phyloP scores from a whole-genome alignment of 148 eudicot species.

The Diospyros lotus region DNA sequence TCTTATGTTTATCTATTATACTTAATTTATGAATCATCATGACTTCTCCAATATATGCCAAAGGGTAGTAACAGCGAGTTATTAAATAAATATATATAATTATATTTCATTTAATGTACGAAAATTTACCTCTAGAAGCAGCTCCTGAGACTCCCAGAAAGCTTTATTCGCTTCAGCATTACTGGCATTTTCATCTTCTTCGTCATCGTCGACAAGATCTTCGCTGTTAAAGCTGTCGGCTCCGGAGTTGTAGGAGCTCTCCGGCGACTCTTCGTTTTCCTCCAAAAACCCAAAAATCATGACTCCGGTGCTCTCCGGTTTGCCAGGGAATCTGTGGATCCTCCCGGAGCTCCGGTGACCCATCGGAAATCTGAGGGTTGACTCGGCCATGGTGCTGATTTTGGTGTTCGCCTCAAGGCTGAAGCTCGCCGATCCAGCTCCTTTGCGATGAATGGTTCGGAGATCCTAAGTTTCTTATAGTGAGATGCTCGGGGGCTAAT shows the following conservation, averaged over 20 bases:
- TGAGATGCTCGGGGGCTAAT: neutral
- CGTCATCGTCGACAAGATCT: neutral
- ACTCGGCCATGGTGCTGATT: slow-evolving; percentile 8
- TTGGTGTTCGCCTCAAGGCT: neutral
- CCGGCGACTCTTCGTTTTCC: slow-evolving; percentile 12
- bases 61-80: too few species aligned
- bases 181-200: slow-evolving; percentile 10
- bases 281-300: slow-evolving; percentile 28
- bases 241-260: slow-evolving; percentile 13
- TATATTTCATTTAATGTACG: neutral
- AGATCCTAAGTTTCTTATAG: neutral
- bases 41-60: too few species aligned
- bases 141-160: slow-evolving; percentile 29
- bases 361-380: neutral
- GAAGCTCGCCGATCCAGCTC: neutral
- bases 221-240: neutral
- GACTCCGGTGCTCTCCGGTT: neutral
- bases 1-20: too few species aligned
- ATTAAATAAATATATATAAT: too few species aligned
- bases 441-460: neutral
- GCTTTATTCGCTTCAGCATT: slow-evolving; percentile 14
- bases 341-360: neutral
- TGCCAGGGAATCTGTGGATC: neutral
- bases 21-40: too few species aligned
- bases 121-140: slow-evolving; percentile 22